A percentile compares a stretch with the other conserved stretches of the same genome.
Conservation (phyloP, 1,284 basidiomycete genomes). For the Papiliotrema laurentii region DNA sequence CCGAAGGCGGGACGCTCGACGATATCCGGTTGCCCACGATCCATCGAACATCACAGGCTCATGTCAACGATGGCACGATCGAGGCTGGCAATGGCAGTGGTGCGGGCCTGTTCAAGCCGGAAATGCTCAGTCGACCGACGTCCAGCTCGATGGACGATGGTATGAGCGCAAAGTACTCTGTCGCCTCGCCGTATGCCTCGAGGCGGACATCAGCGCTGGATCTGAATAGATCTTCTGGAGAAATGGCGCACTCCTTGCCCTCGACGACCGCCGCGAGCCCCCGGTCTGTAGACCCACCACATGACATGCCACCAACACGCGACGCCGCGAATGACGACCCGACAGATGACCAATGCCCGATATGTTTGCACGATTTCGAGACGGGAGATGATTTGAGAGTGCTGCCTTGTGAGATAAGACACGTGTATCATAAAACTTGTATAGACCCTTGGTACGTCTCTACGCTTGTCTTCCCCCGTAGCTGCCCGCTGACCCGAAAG, state of each 20-base stretch:
- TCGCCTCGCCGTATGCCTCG: neutral
- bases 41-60: neutral
- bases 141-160: neutral
- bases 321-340: constrained; percentile 4
- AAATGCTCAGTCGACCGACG: no score
- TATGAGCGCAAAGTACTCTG: neutral
- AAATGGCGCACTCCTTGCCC: no score
- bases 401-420: constrained; percentile 81
- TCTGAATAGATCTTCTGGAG: neutral
- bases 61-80: no score
- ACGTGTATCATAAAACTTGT: constrained; percentile 70
- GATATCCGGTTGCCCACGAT: neutral
- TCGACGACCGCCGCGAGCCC: no score
- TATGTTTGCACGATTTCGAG: constrained; percentile 88
- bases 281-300: no score
- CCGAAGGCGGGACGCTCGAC: constrained; percentile 11
- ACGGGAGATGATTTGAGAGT: constrained; percentile 84
- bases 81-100: no score
- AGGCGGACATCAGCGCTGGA: neutral
- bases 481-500: no score
- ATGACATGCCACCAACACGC: no score
- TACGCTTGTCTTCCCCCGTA: neutral
- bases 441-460: constrained; percentile 47
- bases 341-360: constrained; percentile 75
- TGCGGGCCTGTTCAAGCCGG: no score